A percentile compares a stretch with the other conserved stretches of the same genome.
These are phyloP conservation scores for Bisporella sp. DNA, from an alignment of 2,329 filamentous ascomycete genomes.

Conservation along the genomic window DNA sequence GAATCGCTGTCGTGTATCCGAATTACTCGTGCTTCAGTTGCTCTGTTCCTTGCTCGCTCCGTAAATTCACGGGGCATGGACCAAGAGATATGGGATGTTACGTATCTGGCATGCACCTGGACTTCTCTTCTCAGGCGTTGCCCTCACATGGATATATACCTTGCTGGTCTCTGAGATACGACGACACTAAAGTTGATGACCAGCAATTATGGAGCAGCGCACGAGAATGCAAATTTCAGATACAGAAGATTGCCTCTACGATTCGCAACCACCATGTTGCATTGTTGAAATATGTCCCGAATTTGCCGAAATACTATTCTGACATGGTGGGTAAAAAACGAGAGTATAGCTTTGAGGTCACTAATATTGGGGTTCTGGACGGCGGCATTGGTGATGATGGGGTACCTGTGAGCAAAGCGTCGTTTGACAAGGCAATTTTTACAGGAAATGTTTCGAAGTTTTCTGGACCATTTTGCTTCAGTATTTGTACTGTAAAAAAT, in stretches of 20 bases:
- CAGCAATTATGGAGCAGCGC: neutral
- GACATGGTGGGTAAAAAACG: conserved; percentile 37
- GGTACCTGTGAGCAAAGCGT: conserved; percentile 3
- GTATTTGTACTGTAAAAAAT: conserved; percentile 11
- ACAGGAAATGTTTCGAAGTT: conserved; percentile 6
- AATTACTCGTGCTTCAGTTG: conserved; percentile 6
- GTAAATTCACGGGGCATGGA: neutral
- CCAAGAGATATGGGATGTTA: conserved; percentile 10
- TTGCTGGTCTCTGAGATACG: too few relatives aligned
- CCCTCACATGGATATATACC: conserved; percentile 10
- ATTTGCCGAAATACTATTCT: conserved; percentile 38
- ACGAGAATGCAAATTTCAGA: conserved; percentile 15
- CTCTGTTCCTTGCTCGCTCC: conserved; percentile 9
- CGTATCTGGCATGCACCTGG: conserved; percentile 3
- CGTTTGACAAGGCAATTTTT: conserved; percentile 12
- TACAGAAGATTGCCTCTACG: conserved; percentile 31
- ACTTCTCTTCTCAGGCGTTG: conserved; percentile 9
- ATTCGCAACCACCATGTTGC: conserved; percentile 37
- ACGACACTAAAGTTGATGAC: neutral
- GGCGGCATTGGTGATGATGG: conserved; percentile 4
- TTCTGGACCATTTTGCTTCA: conserved; percentile 10
- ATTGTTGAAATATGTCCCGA: conserved; percentile 34
- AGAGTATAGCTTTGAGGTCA: conserved; percentile 41
- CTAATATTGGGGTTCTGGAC: conserved; percentile 43
- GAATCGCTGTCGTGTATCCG: conserved; percentile 12